phyloP scores from a whole-genome alignment of 1,139 yeast species.

The Pneumocystis carinii region DNA sequence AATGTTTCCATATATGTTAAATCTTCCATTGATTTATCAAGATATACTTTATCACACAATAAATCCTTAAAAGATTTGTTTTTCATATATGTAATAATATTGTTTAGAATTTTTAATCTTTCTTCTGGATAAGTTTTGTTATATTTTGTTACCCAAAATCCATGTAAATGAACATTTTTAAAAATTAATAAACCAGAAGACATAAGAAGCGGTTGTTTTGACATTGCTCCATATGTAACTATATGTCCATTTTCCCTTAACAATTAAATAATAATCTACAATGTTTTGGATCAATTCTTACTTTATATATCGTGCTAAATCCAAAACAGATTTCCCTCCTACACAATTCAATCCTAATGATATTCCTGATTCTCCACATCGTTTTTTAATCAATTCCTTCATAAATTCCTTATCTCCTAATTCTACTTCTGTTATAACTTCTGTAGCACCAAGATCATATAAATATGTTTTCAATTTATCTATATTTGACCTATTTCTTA shows the following conservation, averaged over 20 bases:
- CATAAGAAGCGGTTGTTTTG: slow-evolving; percentile 77
- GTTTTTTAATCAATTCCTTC: slow-evolving; percentile 40
- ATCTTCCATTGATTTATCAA: neutral
- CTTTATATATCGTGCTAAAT: slow-evolving; percentile 66
- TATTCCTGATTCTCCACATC: slow-evolving; percentile 28
- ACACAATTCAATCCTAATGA: slow-evolving; percentile 80
- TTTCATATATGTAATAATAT: slow-evolving; percentile 24
- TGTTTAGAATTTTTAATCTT: slow-evolving; percentile 44
- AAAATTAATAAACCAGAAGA: slow-evolving; percentile 85
- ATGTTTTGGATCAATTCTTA: slow-evolving; percentile 11
- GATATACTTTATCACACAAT: neutral
- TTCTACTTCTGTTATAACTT: slow-evolving; percentile 80
- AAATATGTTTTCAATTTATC: slow-evolving; percentile 48
- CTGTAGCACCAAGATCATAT: slow-evolving; percentile 58
- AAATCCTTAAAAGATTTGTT: neutral
- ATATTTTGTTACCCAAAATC: slow-evolving; percentile 87
- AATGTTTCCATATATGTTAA: neutral
- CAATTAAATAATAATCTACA: slow-evolving; percentile 24
- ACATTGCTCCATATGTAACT: slow-evolving; percentile 96
- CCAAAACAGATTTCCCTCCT: slow-evolving; percentile 75
- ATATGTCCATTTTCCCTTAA: slow-evolving; percentile 33
- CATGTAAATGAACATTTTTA: slow-evolving; percentile 70
- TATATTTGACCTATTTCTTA: slow-evolving; percentile 69
- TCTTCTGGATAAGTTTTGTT: slow-evolving; percentile 48
- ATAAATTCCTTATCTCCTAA: slow-evolving; percentile 54